Conservation (phyloP, 2,329 filamentous ascomycete species). For the Colletotrichum echinochloae region DNA sequence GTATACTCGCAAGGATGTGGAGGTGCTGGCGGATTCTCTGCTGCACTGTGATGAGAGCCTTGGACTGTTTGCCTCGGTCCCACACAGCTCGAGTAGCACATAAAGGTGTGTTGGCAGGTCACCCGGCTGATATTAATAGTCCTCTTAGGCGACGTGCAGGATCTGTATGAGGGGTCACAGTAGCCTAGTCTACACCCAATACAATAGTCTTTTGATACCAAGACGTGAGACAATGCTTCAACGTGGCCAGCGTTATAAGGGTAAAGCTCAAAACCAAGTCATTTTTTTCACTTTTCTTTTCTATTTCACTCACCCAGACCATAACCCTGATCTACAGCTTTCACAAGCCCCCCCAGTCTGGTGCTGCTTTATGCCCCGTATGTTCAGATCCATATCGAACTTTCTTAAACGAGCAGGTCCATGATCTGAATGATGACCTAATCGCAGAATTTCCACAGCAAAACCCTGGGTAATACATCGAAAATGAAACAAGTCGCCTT, state of each 20-base stretch:
- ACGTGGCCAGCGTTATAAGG: background rate
- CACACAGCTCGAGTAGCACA: background rate
- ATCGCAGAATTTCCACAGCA: background rate
- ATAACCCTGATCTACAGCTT: accelerated
- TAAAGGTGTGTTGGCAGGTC: background rate
- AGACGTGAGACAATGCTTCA: background rate
- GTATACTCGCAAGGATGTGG: background rate
- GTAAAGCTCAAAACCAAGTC: too few species aligned
- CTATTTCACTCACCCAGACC: too few species aligned
- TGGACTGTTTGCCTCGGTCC: background rate
- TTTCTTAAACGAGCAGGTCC: background rate
- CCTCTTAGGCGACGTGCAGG: background rate
- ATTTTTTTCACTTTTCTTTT: too few species aligned
- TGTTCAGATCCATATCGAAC: too few species aligned
- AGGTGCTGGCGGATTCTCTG: too few species aligned
- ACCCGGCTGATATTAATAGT: background rate
- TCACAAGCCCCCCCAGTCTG: accelerated
- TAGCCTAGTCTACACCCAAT: too few species aligned
- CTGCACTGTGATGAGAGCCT: accelerated
- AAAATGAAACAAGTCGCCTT: background rate
- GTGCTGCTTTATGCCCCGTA: background rate
- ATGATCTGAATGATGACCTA: too few species aligned
- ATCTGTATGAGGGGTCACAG: background rate
- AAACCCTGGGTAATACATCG: background rate
- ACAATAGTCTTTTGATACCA: too few species aligned